Evolutionary conservation across 495 filamentous ascomycete species (phyloP), one percentile per base, ranked within the genome.

Genomic region (Aspergillus campestris): DNA sequence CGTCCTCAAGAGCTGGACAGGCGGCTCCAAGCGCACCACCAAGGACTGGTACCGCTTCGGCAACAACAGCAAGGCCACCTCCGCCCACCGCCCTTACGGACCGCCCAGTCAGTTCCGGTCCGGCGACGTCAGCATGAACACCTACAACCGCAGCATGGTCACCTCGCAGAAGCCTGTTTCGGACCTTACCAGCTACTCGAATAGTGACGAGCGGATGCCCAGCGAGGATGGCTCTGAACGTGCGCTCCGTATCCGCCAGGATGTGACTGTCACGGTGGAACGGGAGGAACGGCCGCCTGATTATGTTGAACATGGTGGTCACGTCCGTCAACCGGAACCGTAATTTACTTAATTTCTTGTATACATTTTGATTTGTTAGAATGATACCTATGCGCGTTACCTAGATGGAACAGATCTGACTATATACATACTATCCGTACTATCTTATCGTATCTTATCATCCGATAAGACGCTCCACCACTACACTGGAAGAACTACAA

Each of bases 251-350:
- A 74, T 74, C 39, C 61, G 66, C 7, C 68, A 70, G 34, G 68
- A 72, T 33, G 63, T 74, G 32, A 74, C 70, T 1, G 60, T 74
- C 14, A 69, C 68, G 5, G 64, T 72, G 38, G 51, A 71, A 49
- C 61, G 54, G 9, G 66, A 67, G 31, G 46, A 57, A 5, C 56
- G 59, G 27, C 56, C 62, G n/a, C 45, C 53, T 2, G 49, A 54
- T 8, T 59, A 59, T 34, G 45, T 13, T 9, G 33, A 37, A 6
- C 38, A 37, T 14, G 37, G 11, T 35, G 28, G 10, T 18, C 11
- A 18, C n/a, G 9, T 27, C 18, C 32, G 32, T 44, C 8, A 44
- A 10, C 46, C 45, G 14, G 34, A 46, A 6, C 50, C 54, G 27
- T 49, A 39, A 53, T 38, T 45, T 49, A 24, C 47, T 38, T 12